Evolutionary conservation across 2,329 filamentous ascomycete genomes (phyloP).

Genomic region (Magnaporthiopsis rhizophila): DNA sequence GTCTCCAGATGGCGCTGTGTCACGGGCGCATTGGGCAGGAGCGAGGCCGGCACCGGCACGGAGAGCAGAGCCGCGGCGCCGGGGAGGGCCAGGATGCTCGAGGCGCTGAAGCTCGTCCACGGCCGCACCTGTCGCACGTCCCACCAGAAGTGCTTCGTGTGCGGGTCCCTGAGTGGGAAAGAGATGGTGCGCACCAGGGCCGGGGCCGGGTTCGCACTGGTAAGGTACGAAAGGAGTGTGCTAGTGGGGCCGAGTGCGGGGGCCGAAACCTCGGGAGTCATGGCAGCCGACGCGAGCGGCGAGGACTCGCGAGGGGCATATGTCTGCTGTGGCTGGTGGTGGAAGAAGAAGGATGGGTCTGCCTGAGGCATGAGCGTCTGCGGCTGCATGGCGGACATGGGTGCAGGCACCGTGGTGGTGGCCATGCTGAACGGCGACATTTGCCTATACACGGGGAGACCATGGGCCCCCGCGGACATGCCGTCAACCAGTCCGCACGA

Average conservation of each 20-base stretch:
- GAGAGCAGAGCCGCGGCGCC: slow-evolving; percentile 66
- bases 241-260: slow-evolving; percentile 44
- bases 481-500: slow-evolving; percentile 58
- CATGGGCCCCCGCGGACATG: slow-evolving; percentile 58
- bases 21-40: slow-evolving; percentile 51
- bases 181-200: slow-evolving; percentile 74
- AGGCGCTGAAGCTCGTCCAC: slow-evolving; percentile 73
- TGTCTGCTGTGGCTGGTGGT: slow-evolving; percentile 15
- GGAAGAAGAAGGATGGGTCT: slow-evolving; percentile 37
- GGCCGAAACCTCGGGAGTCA: slow-evolving; percentile 27
- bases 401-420: slow-evolving; percentile 18
- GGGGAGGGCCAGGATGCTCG: slow-evolving; percentile 63
- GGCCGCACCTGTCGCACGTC: slow-evolving; percentile 80
- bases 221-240: slow-evolving; percentile 71
- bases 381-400: slow-evolving; percentile 17
- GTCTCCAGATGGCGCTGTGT: slow-evolving; percentile 66
- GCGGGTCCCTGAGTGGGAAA: slow-evolving; percentile 56
- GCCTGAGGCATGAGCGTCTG: slow-evolving; percentile 21
- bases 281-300: slow-evolving; percentile 30
- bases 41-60: slow-evolving; percentile 53
- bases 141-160: slow-evolving; percentile 88
- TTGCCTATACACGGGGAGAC: slow-evolving; percentile 78
- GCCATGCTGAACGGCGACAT: slow-evolving; percentile 41
- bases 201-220: slow-evolving; percentile 70
- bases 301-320: slow-evolving; percentile 40